phyloP scores from a whole-genome alignment of 2,329 filamentous ascomycete genomes.

The Hypoxylon sp. region DNA sequence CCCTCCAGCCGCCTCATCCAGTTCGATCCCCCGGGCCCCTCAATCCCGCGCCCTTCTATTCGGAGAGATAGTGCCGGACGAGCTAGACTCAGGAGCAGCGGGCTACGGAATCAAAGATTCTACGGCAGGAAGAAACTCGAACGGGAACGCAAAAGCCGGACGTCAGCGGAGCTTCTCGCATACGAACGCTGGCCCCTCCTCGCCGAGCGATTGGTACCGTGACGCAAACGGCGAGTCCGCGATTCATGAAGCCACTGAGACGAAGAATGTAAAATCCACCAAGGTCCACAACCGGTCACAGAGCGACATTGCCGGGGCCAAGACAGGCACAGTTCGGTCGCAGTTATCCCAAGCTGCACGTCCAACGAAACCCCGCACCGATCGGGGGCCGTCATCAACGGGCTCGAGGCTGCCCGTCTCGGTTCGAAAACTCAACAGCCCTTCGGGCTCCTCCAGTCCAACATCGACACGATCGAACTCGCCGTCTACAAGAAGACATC shows the following conservation, averaged over 20 bases:
- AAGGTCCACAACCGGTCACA: slow-evolving; percentile 60
- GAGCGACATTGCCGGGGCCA: slow-evolving; percentile 64
- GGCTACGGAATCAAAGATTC: slow-evolving; percentile 68
- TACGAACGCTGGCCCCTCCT: slow-evolving; percentile 65
- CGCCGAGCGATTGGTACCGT: slow-evolving; percentile 63
- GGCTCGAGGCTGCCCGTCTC: slow-evolving; percentile 57
- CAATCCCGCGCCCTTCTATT: slow-evolving; percentile 67
- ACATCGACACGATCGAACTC: slow-evolving; percentile 65
- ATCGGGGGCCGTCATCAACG: slow-evolving; percentile 43
- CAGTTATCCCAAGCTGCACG: slow-evolving; percentile 45
- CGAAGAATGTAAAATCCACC: slow-evolving; percentile 43
- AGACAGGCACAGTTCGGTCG: slow-evolving; percentile 43
- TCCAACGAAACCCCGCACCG: slow-evolving; percentile 48
- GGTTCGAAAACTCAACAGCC: slow-evolving; percentile 54
- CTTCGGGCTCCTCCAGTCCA: slow-evolving; percentile 57
- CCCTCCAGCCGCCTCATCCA: slow-evolving; percentile 45
- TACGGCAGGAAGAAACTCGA: slow-evolving; percentile 70
- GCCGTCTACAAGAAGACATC: slow-evolving; percentile 56
- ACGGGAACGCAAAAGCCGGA: slow-evolving; percentile 59
- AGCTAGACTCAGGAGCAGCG: slow-evolving; percentile 58
- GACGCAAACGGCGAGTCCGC: slow-evolving; percentile 31
- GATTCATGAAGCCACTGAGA: slow-evolving; percentile 27
- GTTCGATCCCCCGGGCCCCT: slow-evolving; percentile 42
- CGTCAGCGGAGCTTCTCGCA: slow-evolving; percentile 65
- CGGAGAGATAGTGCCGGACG: slow-evolving; percentile 74